phyloP scores from a whole-genome alignment of 345 rosid species.

The Garcia nutans region DNA sequence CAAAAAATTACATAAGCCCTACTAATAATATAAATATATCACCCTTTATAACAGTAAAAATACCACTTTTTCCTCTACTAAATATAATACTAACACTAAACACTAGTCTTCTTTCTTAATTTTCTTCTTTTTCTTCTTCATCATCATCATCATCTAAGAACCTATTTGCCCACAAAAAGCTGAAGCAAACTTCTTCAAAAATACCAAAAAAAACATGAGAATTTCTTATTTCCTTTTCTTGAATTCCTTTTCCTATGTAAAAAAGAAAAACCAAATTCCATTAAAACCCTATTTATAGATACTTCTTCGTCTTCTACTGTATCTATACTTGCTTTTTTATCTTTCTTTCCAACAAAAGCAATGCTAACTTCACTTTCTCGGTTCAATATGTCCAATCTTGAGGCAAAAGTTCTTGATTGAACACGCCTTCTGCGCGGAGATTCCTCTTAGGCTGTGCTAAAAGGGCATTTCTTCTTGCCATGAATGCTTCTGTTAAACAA shows the following conservation, averaged over 20 bases:
- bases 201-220: background rate
- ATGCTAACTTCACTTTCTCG: background rate
- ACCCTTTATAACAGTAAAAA: conserved; percentile 9
- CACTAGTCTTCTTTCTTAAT: background rate
- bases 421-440: conserved; percentile 22
- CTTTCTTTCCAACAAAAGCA: background rate
- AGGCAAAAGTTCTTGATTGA: conserved; percentile 51
- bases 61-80: background rate
- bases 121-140: background rate
- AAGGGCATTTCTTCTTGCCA: conserved; percentile 42
- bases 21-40: background rate
- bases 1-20: background rate
- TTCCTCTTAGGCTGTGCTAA: conserved; percentile 33
- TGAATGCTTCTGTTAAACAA: conserved; percentile 35
- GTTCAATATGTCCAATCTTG: conserved; percentile 68
- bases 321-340: background rate
- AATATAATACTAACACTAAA: background rate
- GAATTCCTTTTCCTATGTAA: background rate
- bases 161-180: background rate
- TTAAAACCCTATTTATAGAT: background rate
- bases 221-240: conserved; percentile 2
- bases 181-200: conserved; percentile 8
- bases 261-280: background rate
- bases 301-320: background rate
- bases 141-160: background rate